These are phyloP conservation scores for Oryza meridionalis DNA, from an alignment of 176 grass and related monocot genomes.

Conservation along the genomic window DNA sequence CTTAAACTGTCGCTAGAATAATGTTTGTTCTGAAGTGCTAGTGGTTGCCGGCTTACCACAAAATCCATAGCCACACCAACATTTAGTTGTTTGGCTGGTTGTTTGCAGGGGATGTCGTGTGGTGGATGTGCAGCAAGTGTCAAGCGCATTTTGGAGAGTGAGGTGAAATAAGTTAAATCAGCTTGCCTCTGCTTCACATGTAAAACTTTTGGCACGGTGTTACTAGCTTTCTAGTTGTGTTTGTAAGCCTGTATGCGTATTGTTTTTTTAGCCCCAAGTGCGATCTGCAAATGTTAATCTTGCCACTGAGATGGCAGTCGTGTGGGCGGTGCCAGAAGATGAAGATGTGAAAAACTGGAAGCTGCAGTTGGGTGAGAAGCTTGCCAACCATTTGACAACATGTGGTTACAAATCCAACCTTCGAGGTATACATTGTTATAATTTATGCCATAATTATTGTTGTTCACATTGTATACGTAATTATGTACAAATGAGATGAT, in stretches of 20 bases:
- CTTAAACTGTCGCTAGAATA: not conserved
- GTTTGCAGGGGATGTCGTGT: conserved; percentile 88
- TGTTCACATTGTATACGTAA: conserved; percentile 22
- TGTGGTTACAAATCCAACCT: conserved; percentile 86
- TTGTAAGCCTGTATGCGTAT: conserved; percentile 44
- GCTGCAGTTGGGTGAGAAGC: conserved; percentile 75
- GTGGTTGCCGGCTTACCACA: not conserved
- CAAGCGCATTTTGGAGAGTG: conserved; percentile 89
- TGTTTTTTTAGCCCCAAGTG: conserved; percentile 74
- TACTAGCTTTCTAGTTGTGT: conserved; percentile 7
- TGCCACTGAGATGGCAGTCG: conserved; percentile 85
- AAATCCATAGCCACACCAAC: conserved; percentile 15
- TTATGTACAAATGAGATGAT: not conserved
- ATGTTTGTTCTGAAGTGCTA: not conserved
- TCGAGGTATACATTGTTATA: conserved; percentile 58
- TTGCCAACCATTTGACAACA: conserved; percentile 75
- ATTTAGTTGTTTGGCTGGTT: conserved; percentile 28
- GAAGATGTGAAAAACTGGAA: conserved; percentile 72
- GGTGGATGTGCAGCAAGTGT: conserved; percentile 93
- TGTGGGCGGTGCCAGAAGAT: conserved; percentile 64
- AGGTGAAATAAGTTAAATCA: conserved; percentile 54
- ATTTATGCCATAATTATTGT: not conserved
- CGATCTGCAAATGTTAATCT: conserved; percentile 80
- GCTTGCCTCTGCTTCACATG: not conserved
- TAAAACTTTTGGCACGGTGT: conserved; percentile 2